Conservation (phyloP, 1,139 yeast genomes). For the Meyerozyma smithsonii region DNA sequence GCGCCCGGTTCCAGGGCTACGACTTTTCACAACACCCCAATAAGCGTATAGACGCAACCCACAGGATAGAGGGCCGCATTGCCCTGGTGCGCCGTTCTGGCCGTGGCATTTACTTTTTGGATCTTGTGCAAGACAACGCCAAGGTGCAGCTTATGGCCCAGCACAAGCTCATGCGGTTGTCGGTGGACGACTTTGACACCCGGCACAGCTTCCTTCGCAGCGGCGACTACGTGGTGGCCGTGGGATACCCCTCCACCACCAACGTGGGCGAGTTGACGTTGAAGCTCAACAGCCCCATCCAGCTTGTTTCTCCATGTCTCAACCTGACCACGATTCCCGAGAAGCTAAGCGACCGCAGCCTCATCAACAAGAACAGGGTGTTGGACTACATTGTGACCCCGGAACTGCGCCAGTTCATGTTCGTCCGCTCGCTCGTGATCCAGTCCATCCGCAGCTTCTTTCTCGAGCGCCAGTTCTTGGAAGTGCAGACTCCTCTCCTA, state of each 20-base stretch:
- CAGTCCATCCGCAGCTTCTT: constrained; percentile 56
- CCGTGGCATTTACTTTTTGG: constrained; percentile 63
- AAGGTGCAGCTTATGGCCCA: constrained; percentile 60
- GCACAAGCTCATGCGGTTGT: constrained; percentile 40
- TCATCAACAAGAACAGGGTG: constrained; percentile 65
- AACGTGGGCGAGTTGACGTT: constrained; percentile 76
- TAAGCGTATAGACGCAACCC: constrained; percentile 11
- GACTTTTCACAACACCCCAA: constrained; percentile 17
- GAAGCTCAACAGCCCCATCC: constrained; percentile 47
- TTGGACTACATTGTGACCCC: constrained; percentile 67
- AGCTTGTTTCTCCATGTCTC: constrained; percentile 62
- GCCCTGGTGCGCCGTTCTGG: constrained; percentile 56
- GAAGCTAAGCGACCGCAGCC: constrained; percentile 46
- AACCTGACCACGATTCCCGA: constrained; percentile 60
- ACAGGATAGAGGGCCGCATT: constrained; percentile 52
- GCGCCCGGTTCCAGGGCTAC: constrained; percentile 13
- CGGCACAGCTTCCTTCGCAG: constrained; percentile 46
- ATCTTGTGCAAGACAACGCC: constrained; percentile 52
- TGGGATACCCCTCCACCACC: constrained; percentile 72
- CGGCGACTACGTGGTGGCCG: constrained; percentile 67
- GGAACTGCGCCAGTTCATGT: constrained; percentile 42
- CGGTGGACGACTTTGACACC: constrained; percentile 40
- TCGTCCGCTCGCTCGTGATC: constrained; percentile 51
- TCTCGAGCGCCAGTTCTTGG: constrained; percentile 54
- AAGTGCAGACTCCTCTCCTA: constrained; percentile 84